Base-by-base conservation (phyloP, 768 basidiomycete species). In the Exsudoporus frostii region DNA sequence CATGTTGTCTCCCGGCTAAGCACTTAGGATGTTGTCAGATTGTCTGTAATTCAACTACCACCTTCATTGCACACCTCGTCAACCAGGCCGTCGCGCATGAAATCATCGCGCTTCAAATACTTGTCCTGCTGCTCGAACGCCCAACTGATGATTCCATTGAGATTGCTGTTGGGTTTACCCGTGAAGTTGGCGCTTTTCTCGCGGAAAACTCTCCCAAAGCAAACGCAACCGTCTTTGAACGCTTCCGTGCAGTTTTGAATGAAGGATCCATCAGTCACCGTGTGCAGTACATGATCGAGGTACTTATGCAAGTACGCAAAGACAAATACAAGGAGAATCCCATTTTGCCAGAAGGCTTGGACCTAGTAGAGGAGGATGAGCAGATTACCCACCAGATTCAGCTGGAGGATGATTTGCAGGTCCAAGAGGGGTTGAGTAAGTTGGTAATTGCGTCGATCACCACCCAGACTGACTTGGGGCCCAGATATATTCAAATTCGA, bases 271-370 rank as follows among this genome's bases (percentile, higher is more conserved):
- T 99, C 70, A 94, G 91, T 64, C 94, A 98, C 62, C 85, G 97
- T 61, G 92, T 96, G 27, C 97, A 98, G 67, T 99, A 98, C 73
- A 98, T 98, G 97, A 92, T 99, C 61, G 97, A 98, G 73, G 97
- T 98, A 4, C 79, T 98, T 43, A 98, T 99, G 92, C 97, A 98
- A 73, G 92, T 97, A 8, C 80, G 97, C 61, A 98, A 97, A 76
- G 97, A 99, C 77, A 95, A 93, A 72, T 98, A 92, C 79, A 98
- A 98, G 79, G 97, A 98, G 66, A 98, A 99, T 69, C 95, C 95
- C 17, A 84, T 93, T 58, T 69, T 98, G 37, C 86, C 92, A 2
- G 97, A 98, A 64, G 97, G 96, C 1, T 69, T 99, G 65, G 97
- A 99, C 67, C 74, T 99, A 30, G 97, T 99, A 1, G 94, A 98